Evolutionary conservation across 139 green algal genomes (phyloP).

Genomic region (Gonium pectorale): DNA sequence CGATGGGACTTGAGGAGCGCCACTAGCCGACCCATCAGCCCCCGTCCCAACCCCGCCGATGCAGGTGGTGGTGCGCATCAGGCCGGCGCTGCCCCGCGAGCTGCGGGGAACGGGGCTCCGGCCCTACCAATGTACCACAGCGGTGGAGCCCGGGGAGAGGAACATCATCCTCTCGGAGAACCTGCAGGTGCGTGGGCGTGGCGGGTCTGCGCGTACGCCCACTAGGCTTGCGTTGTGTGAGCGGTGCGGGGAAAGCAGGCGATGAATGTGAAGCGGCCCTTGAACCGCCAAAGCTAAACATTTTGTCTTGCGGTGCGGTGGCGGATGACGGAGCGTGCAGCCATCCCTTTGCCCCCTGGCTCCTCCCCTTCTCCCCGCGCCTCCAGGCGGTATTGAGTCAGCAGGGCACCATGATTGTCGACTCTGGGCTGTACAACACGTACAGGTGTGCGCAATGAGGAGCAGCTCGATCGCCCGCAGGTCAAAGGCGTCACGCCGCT

Average conservation of each 20-base stretch:
- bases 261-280: no score
- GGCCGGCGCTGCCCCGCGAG: constrained; percentile 86
- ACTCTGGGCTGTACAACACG: constrained; percentile 28
- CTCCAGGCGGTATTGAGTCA: constrained; percentile 12
- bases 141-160: constrained; percentile 69
- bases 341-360: neutral
- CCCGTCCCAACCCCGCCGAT: no score
- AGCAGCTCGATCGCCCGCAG: no score
- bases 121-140: constrained; percentile 76
- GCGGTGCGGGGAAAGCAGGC: no score
- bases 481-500: no score
- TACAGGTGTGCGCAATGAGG: constrained; percentile 31
- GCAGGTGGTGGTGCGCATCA: constrained; percentile 90
- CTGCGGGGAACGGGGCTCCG: constrained; percentile 57
- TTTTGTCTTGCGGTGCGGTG: no score
- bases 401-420: constrained; percentile 5
- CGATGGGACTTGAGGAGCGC: no score
- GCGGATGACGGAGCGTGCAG: no score
- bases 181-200: constrained; percentile 49
- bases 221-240: no score
- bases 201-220: neutral
- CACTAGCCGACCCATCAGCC: no score
- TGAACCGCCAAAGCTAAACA: no score
- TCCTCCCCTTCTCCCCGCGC: neutral
- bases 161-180: constrained; percentile 89